Conservation (phyloP, 202 grass and related monocot species). For the Digitaria exilis region DNA sequence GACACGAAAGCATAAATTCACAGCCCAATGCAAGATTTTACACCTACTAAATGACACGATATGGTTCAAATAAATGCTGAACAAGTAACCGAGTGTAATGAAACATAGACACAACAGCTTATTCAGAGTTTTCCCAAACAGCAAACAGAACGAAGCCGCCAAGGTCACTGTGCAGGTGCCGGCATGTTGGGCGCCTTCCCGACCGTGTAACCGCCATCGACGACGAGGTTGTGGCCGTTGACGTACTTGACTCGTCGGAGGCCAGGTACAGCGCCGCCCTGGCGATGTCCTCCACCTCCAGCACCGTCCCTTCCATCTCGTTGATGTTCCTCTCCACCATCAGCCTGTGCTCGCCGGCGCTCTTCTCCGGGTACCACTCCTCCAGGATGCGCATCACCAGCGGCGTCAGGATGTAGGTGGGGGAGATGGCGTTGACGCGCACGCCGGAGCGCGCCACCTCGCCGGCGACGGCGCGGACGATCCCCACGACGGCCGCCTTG, state of each 20-base stretch:
- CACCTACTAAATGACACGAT: neutral
- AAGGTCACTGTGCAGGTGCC: neutral
- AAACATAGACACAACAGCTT: neutral
- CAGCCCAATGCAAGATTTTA: neutral
- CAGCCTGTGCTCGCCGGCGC: too few relatives aligned
- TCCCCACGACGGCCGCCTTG: neutral
- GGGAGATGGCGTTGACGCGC: constrained; percentile 56
- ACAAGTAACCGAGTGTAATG: neutral
- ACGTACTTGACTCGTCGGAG: too few relatives aligned
- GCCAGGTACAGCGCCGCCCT: too few relatives aligned
- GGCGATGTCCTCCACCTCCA: too few relatives aligned
- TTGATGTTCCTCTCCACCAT: too few relatives aligned
- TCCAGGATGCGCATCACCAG: neutral
- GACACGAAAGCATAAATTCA: too few relatives aligned
- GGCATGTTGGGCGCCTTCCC: too few relatives aligned
- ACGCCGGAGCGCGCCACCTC: constrained; percentile 42
- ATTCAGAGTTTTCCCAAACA: neutral
- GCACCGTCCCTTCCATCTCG: too few relatives aligned
- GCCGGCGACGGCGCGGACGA: constrained; percentile 13
- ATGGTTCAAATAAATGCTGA: neutral
- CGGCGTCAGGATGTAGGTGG: constrained; percentile 31
- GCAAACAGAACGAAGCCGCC: neutral
- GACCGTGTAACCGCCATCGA: too few relatives aligned
- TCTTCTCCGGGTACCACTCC: too few relatives aligned
- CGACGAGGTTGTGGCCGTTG: too few relatives aligned